Evolutionary conservation across 495 filamentous ascomycete species (phyloP).

Genomic region (Aspergillus ostianus): DNA sequence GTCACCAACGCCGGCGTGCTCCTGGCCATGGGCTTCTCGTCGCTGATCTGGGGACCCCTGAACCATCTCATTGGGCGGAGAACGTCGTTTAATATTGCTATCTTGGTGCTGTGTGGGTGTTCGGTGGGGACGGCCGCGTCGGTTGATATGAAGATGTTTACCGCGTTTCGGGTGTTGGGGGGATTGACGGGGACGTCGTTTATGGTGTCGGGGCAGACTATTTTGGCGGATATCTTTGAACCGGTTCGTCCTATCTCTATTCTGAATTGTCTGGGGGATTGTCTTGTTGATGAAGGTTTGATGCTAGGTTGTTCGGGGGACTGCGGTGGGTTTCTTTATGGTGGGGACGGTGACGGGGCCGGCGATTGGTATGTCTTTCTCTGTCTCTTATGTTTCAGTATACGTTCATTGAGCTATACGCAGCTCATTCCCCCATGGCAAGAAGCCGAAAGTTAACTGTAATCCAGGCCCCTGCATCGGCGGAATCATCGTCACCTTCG

Average conservation of each 20-base stretch:
- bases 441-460: too few species aligned
- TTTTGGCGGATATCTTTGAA: slow-evolving; percentile 47
- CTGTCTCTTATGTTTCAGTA: background rate
- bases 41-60: slow-evolving; percentile 53
- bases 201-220: slow-evolving; percentile 48
- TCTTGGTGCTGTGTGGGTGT: slow-evolving; percentile 35
- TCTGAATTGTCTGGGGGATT: background rate
- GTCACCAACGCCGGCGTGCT: slow-evolving; percentile 51
- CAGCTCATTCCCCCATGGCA: too few species aligned
- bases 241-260: slow-evolving; percentile 30
- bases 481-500: slow-evolving; percentile 56
- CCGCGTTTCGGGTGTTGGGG: slow-evolving; percentile 38
- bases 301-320: slow-evolving; percentile 51
- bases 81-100: slow-evolving; percentile 37
- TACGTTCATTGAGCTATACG: slow-evolving; percentile 7
- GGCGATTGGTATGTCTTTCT: slow-evolving; percentile 48
- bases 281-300: background rate
- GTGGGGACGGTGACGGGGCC: slow-evolving; percentile 54
- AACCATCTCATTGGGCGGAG: slow-evolving; percentile 34
- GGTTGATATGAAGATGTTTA: slow-evolving; percentile 39
- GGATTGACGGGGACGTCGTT: slow-evolving; percentile 47
- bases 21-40: slow-evolving; percentile 56
- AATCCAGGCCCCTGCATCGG: slow-evolving; percentile 43
- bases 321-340: slow-evolving; percentile 54
- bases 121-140: slow-evolving; percentile 34